Evolutionary conservation across 352 stramenopile species (phyloP).

Genomic region (Saprolegnia diclina): DNA sequence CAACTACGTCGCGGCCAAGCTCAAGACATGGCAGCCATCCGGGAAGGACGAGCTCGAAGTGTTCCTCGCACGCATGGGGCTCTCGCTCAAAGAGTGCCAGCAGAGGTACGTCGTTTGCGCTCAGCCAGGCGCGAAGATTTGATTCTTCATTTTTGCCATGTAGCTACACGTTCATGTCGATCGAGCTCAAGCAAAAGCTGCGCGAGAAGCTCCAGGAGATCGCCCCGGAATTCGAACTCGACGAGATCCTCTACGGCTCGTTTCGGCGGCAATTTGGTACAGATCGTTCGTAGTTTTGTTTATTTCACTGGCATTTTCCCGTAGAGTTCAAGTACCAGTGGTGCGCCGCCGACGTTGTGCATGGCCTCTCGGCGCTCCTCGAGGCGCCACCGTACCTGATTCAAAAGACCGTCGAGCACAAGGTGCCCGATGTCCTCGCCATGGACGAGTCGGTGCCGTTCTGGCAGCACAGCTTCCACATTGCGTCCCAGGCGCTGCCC

Average conservation of each 20-base stretch:
- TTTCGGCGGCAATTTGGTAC: constrained; percentile 89
- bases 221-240: constrained; percentile 90
- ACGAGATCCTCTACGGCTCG: constrained; percentile 95
- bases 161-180: constrained; percentile 91
- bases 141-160: background rate
- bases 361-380: constrained; percentile 91
- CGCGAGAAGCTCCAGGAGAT: constrained; percentile 90
- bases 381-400: constrained; percentile 66
- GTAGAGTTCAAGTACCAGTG: constrained; percentile 91
- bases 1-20: constrained; percentile 90
- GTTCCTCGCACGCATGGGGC: constrained; percentile 96
- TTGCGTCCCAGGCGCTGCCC: constrained; percentile 63
- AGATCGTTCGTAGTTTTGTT: constrained; percentile 2
- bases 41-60: constrained; percentile 82
- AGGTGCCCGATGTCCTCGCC: constrained; percentile 8
- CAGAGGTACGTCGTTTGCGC: constrained; percentile 74
- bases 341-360: constrained; percentile 92
- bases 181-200: constrained; percentile 88
- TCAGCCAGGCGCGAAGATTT: background rate
- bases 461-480: constrained; percentile 73
- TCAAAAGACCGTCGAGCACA: constrained; percentile 12
- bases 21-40: constrained; percentile 55
- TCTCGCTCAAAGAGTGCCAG: constrained; percentile 92
- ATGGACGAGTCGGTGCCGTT: constrained; percentile 33
- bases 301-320: background rate